Evolutionary conservation across 2,329 filamentous ascomycete species (phyloP).

Genomic region (Epichloe sp.): DNA sequence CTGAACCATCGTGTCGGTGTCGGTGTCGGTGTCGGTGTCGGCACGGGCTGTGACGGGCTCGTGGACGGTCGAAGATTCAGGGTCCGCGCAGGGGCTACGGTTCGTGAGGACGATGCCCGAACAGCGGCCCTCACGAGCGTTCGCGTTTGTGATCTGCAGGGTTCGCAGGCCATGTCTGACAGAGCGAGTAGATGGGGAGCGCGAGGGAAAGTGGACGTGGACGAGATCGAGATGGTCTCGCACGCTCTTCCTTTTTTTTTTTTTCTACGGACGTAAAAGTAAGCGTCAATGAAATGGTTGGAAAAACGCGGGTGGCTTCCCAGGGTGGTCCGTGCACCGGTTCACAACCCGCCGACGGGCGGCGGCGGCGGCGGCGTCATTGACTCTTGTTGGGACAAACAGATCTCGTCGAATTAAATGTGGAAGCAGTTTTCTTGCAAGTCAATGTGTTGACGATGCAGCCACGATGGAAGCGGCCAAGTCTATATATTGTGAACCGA

Average conservation of each 20-base stretch:
- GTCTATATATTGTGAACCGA: no score
- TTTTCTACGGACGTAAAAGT: no score
- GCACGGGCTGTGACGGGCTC: background rate
- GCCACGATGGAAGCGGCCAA: no score
- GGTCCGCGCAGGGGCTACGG: constrained; percentile 12
- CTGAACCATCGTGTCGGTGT: constrained; percentile 22
- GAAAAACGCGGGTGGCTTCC: background rate
- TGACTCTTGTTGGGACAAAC: background rate
- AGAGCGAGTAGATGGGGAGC: background rate
- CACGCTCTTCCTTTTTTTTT: background rate
- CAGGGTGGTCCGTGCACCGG: constrained; percentile 1
- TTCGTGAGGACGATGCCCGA: constrained; percentile 16
- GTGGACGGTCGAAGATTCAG: background rate
- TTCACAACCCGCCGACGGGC: background rate
- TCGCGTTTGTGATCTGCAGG: constrained; percentile 32
- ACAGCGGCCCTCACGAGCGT: constrained; percentile 23
- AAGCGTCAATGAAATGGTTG: background rate
- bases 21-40: constrained; percentile 6
- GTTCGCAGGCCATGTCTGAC: constrained; percentile 31
- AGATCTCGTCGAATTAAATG: background rate
- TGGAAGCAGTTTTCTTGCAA: background rate
- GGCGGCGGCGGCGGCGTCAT: background rate
- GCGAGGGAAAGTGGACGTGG: no score
- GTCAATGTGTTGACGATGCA: background rate
- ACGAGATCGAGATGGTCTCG: no score